A percentile compares a stretch with the other conserved stretches of the same genome.
These are phyloP conservation scores for Cercophora scortea DNA, from an alignment of 495 filamentous ascomycete genomes.

Conservation along the genomic window DNA sequence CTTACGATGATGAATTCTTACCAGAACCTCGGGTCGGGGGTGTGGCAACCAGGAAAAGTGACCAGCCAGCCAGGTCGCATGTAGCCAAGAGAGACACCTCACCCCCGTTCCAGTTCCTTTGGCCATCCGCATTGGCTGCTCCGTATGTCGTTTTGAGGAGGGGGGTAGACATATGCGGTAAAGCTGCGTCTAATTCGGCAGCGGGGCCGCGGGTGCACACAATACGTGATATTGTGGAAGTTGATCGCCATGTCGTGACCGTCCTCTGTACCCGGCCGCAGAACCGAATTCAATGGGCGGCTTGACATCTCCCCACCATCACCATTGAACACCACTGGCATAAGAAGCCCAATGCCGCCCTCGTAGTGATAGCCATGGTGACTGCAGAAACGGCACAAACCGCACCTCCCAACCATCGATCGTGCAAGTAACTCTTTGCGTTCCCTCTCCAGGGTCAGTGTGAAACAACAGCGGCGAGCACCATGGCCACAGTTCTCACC, in stretches of 20 bases:
- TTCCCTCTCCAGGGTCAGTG: neutral
- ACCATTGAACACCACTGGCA: neutral
- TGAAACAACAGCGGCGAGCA: neutral
- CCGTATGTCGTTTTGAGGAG: neutral
- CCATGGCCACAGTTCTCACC: constrained; percentile 19
- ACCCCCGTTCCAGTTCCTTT: neutral
- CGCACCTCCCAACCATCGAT: neutral
- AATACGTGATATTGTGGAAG: constrained; percentile 6
- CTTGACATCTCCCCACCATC: neutral
- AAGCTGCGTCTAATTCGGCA: neutral
- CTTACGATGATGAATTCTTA: too few species aligned
- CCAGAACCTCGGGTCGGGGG: neutral
- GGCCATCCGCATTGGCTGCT: neutral
- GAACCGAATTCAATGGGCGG: neutral
- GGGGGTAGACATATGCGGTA: neutral
- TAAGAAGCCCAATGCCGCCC: too few species aligned
- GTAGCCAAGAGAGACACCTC: too few species aligned
- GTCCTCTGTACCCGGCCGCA: neutral
- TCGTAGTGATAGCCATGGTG: too few species aligned
- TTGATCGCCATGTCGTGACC: constrained; percentile 1
- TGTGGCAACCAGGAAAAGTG: neutral
- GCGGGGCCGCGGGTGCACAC: neutral
- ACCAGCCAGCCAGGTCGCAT: too few species aligned
- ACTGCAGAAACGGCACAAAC: too few species aligned
- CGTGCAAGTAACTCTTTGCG: neutral